Percentiles rank a stretch among this genome's conserved stretches.
phyloP scores from a whole-genome alignment of 345 rosid species.

The Passiflora organensis region DNA sequence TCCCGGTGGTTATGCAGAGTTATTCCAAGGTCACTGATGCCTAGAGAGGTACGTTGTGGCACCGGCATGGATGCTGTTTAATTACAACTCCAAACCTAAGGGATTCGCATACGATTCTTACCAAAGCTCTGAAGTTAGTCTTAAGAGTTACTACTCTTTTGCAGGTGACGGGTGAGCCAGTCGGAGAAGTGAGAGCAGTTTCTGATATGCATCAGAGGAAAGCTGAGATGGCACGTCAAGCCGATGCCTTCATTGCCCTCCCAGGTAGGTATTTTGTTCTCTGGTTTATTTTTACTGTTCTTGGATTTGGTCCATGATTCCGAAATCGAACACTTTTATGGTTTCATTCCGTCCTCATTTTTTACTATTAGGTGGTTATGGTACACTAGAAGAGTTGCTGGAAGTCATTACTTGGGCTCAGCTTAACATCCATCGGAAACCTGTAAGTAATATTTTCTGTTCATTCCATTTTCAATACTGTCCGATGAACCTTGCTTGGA shows the following conservation, averaged over 20 bases:
- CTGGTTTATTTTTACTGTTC: background rate
- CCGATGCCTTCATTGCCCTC: slow-evolving; percentile 90
- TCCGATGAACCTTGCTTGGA: too few species aligned
- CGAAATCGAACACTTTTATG: background rate
- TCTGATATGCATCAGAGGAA: slow-evolving; percentile 94
- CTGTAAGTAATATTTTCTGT: slow-evolving; percentile 43
- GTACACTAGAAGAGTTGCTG: slow-evolving; percentile 88
- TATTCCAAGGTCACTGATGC: slow-evolving; percentile 77
- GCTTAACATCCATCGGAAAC: slow-evolving; percentile 90
- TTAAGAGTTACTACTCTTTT: background rate
- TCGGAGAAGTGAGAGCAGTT: slow-evolving; percentile 89
- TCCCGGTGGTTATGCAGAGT: slow-evolving; percentile 48
- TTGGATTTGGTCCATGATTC: background rate
- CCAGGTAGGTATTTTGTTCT: slow-evolving; percentile 46
- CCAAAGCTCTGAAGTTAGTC: too few species aligned
- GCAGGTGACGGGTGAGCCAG: slow-evolving; percentile 75
- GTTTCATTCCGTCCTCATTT: background rate
- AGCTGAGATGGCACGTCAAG: slow-evolving; percentile 95
- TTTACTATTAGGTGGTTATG: slow-evolving; percentile 69
- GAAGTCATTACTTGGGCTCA: slow-evolving; percentile 99
- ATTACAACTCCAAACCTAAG: too few species aligned
- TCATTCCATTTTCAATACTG: background rate
- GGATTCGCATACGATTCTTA: too few species aligned
- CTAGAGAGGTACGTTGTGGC: slow-evolving; percentile 59
- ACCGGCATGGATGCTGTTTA: too few species aligned